Evolutionary conservation across 139 green algal genomes (phyloP), one percentile per base, ranked within the genome.

Genomic region (Micromonas pusilla): DNA sequence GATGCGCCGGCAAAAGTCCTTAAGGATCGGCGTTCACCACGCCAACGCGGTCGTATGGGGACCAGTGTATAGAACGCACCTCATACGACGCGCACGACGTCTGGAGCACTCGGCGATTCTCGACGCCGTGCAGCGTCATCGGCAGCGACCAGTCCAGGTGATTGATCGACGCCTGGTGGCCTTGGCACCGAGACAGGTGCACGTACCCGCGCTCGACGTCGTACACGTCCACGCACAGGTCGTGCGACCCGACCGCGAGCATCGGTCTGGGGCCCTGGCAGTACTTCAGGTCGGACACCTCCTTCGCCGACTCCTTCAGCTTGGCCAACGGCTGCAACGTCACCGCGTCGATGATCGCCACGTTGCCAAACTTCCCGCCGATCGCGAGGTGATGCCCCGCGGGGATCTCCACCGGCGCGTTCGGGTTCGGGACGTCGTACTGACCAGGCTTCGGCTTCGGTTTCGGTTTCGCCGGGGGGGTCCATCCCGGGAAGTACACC

Each of bases 211-310:
- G 2, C 63, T 80, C 82, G 36, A 81, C 72, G 25, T 28, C 75
- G 81, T 90, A 93, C 16, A 93, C 65, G 79, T 93, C 89, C 25
- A 93, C 83, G 80, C 75, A 85, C 4, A 79, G 80, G 68, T 93
- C 89, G 45, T 81, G 80, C 19, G 82, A 87, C 26, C 79, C 81
- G 9, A 80, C 86, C 32, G 89, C 89, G 70, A 93, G 78, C 31
- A 84, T 79, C 45, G 70, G 68, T 9, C 45, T 9, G 9, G 45
- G 45, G 45, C 45, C 45, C 57, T 73, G 65, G 39, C 80, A 88
- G 85, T 89, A 93, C 71, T 89, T 89, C 34, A 93, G 38, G 70
- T 90, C 86, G n/a, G 80, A 66, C n/a, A 91, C 79, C 25, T 77
- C 84, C 70, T 86, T 31, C 9, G 9, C 13, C 28, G 19, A 6